Percentiles rank a stretch among this genome's conserved stretches.
Evolutionary conservation across 306 rosid species (phyloP).

Genomic region (Cicer cuneatum): DNA sequence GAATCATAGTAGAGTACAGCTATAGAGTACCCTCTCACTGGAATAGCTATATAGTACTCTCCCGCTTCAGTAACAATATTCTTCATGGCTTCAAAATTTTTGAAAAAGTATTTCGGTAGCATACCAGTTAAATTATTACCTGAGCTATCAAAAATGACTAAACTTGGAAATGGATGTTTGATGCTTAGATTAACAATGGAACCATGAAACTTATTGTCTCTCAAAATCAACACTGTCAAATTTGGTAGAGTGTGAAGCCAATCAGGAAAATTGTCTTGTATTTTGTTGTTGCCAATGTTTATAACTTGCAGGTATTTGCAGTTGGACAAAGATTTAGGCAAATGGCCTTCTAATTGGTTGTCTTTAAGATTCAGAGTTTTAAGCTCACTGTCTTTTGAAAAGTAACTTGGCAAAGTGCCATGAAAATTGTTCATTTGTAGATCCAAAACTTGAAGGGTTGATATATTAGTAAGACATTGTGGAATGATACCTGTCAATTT

Average conservation of each 20-base stretch:
- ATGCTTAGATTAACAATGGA: neutral
- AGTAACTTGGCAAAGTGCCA: constrained; percentile 35
- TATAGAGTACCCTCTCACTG: no score
- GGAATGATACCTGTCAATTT: constrained; percentile 38
- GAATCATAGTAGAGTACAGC: constrained; percentile 5
- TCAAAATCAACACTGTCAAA: constrained; percentile 45
- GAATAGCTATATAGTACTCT: no score
- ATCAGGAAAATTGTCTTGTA: constrained; percentile 44
- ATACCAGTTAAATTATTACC: constrained; percentile 28
- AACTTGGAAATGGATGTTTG: neutral
- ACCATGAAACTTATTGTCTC: constrained; percentile 50
- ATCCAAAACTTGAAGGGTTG: constrained; percentile 13
- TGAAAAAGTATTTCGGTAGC: neutral
- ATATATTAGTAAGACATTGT: constrained; percentile 24
- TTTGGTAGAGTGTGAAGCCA: constrained; percentile 43
- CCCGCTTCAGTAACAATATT: neutral
- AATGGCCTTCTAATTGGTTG: constrained; percentile 45
- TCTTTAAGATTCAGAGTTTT: neutral
- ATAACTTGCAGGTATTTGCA: constrained; percentile 26
- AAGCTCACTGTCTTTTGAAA: accelerated
- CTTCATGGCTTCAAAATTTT: constrained; percentile 42
- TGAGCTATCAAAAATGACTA: constrained; percentile 46
- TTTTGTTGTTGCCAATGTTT: constrained; percentile 47
- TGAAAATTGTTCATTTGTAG: constrained; percentile 41
- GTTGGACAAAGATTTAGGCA: constrained; percentile 39